Conservation (phyloP, 2,329 filamentous ascomycete genomes). For the Kalaharituber pfeilii region DNA sequence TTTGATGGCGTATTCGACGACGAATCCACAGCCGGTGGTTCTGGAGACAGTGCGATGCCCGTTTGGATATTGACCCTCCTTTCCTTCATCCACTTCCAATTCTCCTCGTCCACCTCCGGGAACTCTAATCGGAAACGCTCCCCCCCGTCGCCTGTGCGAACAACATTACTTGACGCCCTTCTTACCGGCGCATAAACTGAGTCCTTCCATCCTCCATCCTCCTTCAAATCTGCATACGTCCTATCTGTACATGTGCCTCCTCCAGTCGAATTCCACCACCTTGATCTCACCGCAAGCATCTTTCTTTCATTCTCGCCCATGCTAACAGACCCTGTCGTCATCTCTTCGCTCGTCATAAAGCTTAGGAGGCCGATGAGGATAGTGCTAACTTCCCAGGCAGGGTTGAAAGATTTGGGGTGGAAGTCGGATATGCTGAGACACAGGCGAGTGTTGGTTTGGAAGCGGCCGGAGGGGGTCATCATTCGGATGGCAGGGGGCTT, state of each 20-base stretch:
- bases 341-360: slow-evolving; percentile 98
- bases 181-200: slow-evolving; percentile 41
- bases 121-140: slow-evolving; percentile 79
- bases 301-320: slow-evolving; percentile 61
- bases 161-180: slow-evolving; percentile 2
- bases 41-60: slow-evolving; percentile 45
- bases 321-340: slow-evolving; percentile 83
- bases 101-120: slow-evolving; percentile 75
- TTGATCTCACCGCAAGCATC: slow-evolving; percentile 55
- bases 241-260: slow-evolving; percentile 51
- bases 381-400: slow-evolving; percentile 93
- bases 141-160: slow-evolving; percentile 59
- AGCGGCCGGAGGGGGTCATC: slow-evolving; percentile 92
- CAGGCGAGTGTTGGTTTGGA: slow-evolving; percentile 77
- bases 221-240: slow-evolving; percentile 40
- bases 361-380: slow-evolving; percentile 86
- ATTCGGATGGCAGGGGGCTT: slow-evolving; percentile 94
- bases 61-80: slow-evolving; percentile 62
- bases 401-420: slow-evolving; percentile 95
- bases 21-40: too few relatives aligned
- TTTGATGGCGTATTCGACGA: slow-evolving; percentile 33
- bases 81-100: slow-evolving; percentile 80
- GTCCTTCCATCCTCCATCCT: neutral
- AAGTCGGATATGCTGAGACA: slow-evolving; percentile 96
- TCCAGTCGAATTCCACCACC: slow-evolving; percentile 96